These are phyloP conservation scores for Ustilago esculenta DNA, from an alignment of 1,284 basidiomycete genomes.

Conservation along the genomic window DNA sequence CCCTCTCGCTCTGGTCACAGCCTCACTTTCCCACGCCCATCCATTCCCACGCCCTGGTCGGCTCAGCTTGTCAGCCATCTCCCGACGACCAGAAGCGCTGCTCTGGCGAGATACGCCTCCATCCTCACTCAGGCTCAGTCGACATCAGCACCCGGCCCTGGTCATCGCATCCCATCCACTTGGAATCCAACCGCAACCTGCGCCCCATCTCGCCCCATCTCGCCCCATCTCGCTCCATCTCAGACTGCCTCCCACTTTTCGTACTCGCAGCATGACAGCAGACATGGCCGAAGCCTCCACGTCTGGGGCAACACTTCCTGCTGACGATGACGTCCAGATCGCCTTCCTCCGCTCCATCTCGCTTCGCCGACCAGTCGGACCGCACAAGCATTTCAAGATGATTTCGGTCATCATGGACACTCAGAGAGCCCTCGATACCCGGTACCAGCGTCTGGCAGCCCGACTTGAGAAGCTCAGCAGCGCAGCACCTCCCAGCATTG, in stretches of 20 bases:
- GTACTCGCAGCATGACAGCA: conserved; percentile 15
- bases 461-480: conserved; percentile 39
- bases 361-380: conserved; percentile 51
- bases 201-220: too few relatives aligned
- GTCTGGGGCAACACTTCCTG: conserved; percentile 18
- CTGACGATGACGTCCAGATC: conserved; percentile 43
- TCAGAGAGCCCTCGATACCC: conserved; percentile 36
- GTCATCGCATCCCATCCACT: background rate
- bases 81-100: too few relatives aligned
- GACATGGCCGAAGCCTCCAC: conserved; percentile 11
- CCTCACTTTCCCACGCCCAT: background rate
- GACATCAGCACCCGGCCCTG: too few relatives aligned
- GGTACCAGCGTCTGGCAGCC: conserved; percentile 20
- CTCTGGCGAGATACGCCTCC: background rate
- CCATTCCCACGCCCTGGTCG: background rate
- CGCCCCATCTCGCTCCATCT: background rate
- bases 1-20: background rate
- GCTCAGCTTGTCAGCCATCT: too few relatives aligned
- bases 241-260: background rate
- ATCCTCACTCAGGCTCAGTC: too few relatives aligned
- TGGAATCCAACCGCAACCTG: too few relatives aligned
- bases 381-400: conserved; percentile 61
- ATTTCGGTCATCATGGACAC: conserved; percentile 48
- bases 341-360: conserved; percentile 57
- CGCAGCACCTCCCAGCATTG: conserved; percentile 30